Base-by-base conservation (phyloP, 1,284 basidiomycete species). In the Boletus mariae region DNA sequence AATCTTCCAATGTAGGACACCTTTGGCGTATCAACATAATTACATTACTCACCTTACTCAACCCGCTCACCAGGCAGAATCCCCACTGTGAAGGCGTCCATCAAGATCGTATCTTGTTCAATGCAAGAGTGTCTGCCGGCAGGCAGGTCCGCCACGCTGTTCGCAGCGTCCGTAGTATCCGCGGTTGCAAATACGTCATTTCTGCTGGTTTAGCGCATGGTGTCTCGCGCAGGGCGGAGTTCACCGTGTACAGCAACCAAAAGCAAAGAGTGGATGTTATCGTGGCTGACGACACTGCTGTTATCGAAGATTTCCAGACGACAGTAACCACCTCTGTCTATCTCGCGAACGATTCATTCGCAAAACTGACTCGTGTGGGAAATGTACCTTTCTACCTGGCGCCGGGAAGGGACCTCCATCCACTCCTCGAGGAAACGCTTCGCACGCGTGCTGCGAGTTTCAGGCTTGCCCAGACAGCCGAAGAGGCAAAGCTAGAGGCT, bases 171-270 rank as follows among this genome's bases (percentile, higher is more conserved):
- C 42, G 26, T 20, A 26, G 7, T 8, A 32, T 2, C 8, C 7
- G 3, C 34, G 55, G 25, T 28, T 20, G 12, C 41, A 43, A 47
- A 57, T 41, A 42, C 45, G 15, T 56, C 32, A 41, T 62, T 11
- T 31, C 25, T 5, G 63, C 58, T 4, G 62, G 63, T 6, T 28
- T 51, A 6, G 61, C 55, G 3, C 61, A 63, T 7, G 63, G 61
- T 2, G 40, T 63, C 41, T 44, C 47, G 1, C 20, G 25, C 3
- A 63, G 56, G 2, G 53, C 41, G 4, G 54, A 54, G 11, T 43
- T 63, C 26, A 59, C 57, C 15, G 12, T 65, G 10, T 63, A 57
- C 28, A 38, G 23, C 13, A 26, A 55, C 1, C 29, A 12, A n/a
- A 53, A 34, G 20, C 46, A 25, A 35, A 42, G 13, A 9, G 23